Percentiles rank a stretch among this genome's conserved stretches.
These are phyloP conservation scores for Eimeria maxima DNA, from an alignment of 169 alveolate species.

Conservation along the genomic window DNA sequence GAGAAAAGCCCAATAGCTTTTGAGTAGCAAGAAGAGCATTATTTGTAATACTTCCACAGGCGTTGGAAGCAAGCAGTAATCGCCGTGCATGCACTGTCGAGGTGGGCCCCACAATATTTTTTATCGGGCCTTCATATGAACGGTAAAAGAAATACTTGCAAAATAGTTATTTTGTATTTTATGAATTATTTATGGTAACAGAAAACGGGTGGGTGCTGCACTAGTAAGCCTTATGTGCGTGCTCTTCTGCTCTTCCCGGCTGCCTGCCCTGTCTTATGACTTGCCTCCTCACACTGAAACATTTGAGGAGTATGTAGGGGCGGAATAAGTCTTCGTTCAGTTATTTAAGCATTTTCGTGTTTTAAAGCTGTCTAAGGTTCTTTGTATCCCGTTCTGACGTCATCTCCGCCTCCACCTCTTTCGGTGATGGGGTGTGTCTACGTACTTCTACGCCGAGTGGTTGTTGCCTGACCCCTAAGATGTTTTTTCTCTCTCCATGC, in stretches of 20 bases:
- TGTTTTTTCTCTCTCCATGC: constrained; percentile 88
- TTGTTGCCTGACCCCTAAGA: constrained; percentile 13
- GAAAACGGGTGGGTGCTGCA: neutral
- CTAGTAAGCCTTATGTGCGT: neutral
- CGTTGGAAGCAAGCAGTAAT: neutral
- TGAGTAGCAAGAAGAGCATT: neutral
- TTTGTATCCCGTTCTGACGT: neutral
- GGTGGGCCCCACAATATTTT: constrained; percentile 9
- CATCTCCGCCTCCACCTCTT: neutral
- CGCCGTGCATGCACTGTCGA: neutral
- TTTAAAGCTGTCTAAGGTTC: neutral
- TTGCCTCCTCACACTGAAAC: neutral
- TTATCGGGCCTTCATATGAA: neutral
- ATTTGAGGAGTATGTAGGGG: neutral
- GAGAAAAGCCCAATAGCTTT: neutral
- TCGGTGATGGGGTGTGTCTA: neutral
- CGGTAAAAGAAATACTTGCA: neutral
- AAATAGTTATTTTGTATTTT: neutral
- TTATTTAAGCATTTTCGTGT: neutral
- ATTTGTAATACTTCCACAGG: neutral
- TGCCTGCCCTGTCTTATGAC: neutral
- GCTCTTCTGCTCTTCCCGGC: neutral
- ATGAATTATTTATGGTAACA: neutral
- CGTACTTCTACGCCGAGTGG: neutral
- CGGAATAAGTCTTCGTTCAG: neutral